These are phyloP conservation scores for Xylaria sp. DNA, from an alignment of 2,329 filamentous ascomycete genomes.

Conservation along the genomic window DNA sequence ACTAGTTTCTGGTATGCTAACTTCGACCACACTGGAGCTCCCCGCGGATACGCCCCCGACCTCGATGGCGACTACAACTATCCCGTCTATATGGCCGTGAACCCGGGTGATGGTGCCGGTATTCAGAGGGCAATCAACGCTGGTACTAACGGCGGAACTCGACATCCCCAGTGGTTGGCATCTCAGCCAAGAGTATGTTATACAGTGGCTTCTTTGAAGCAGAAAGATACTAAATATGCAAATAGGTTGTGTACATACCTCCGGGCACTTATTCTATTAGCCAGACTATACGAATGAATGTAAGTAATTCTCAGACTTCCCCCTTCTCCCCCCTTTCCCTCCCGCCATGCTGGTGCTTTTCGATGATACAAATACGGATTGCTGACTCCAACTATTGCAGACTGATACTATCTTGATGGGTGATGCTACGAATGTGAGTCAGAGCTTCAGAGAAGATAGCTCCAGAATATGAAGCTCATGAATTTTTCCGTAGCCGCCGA, in stretches of 20 bases:
- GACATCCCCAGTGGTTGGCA: constrained; percentile 54
- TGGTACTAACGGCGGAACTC: constrained; percentile 48
- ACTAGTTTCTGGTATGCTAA: constrained; percentile 56
- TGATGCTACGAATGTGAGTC: constrained; percentile 54
- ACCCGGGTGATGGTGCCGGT: constrained; percentile 50
- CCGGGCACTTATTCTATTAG: constrained; percentile 55
- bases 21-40: constrained; percentile 52
- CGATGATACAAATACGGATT: not conserved
- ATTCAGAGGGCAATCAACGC: constrained; percentile 55
- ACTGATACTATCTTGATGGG: constrained; percentile 58
- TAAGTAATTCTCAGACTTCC: constrained; percentile 1
- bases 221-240: constrained; percentile 22
- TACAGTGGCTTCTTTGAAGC: not conserved
- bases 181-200: constrained; percentile 54
- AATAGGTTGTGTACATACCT: constrained; percentile 56
- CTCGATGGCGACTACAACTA: constrained; percentile 53
- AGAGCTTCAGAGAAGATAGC: not conserved
- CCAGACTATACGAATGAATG: constrained; percentile 54
- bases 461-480: constrained; percentile 12
- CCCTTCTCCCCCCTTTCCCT: no score
- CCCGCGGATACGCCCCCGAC: constrained; percentile 55
- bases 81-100: constrained; percentile 53
- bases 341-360: not conserved
- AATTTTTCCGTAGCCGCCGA: constrained; percentile 49
- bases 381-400: constrained; percentile 20